Evolutionary conservation across 2,329 filamentous ascomycete genomes (phyloP), one percentile per base, ranked within the genome.

Genomic region (Dothistroma septosporum): DNA sequence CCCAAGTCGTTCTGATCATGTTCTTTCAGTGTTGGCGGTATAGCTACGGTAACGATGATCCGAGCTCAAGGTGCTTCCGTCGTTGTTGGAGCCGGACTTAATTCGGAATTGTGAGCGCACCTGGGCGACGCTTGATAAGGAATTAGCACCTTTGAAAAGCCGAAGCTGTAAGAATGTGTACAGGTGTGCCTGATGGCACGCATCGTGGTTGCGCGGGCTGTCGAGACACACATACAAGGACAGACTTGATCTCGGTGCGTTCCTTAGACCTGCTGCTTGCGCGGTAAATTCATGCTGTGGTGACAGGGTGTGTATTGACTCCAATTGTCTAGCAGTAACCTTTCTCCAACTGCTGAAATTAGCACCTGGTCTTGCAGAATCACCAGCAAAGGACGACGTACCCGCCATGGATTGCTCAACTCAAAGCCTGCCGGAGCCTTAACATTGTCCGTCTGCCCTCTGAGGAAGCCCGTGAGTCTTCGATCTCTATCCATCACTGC

Each of bases 401-500:
- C 85, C 81, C 82, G 85, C 85, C 85, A 88, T 64, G 83, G 83
- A 76, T 86, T 87, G 81, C 82, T 87, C 70, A 87, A 73, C 75
- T 87, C 85, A 76, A 87, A 88, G 62, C 85, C 85, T 59, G 78
- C 75, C 31, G 85, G 85, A 32, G 85, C 85, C 61, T 77, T 75
- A 52, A 80, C 77, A 64, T 80, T 83, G 75, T 85, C 83, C 59
- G 83, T 83, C 72, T 88, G 85, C 62, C 84, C 85, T 76, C 85
- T 78, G 69, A 81, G 70, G 64, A 79, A 82, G 57, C 85, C 85
- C 46, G 85, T 88, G 68, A 88, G 78, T 64, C 85, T 77, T 70
- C 81, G 76, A 73, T 88, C 85, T 74, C 85, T 80, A 69, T 87
- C 83, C 84, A 87, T 86, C 85, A 88, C 85, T 88, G 73, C 35